Evolutionary conservation across 768 basidiomycete genomes (phyloP).

Genomic region (Suillus bovinus): DNA sequence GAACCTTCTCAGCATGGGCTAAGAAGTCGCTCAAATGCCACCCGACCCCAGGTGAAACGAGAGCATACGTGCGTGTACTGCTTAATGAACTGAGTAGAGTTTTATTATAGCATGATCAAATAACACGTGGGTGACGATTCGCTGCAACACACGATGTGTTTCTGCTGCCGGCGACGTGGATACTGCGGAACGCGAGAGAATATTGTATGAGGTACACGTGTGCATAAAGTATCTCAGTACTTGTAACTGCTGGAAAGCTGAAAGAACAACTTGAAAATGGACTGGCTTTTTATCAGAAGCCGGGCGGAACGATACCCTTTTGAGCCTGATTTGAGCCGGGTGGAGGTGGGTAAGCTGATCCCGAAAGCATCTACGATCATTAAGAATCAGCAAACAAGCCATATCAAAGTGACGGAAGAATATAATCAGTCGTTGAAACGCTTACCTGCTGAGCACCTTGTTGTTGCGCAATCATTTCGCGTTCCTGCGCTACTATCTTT

Average conservation of each 20-base stretch:
- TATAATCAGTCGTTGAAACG: slow-evolving; percentile 18
- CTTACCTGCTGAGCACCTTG: slow-evolving; percentile 88
- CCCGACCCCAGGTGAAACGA: slow-evolving; percentile 15
- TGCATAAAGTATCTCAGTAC: slow-evolving; percentile 11
- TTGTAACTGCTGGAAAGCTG: slow-evolving; percentile 8
- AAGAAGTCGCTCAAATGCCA: slow-evolving; percentile 30
- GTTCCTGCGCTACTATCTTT: slow-evolving; percentile 91
- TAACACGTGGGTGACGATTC: slow-evolving; percentile 22
- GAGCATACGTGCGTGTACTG: slow-evolving; percentile 15
- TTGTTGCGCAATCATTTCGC: slow-evolving; percentile 91
- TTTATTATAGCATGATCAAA: slow-evolving; percentile 31
- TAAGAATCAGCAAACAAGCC: slow-evolving; percentile 11
- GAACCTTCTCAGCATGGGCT: slow-evolving; percentile 22
- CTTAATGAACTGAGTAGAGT: slow-evolving; percentile 14
- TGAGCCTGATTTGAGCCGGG: slow-evolving; percentile 41
- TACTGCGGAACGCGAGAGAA: slow-evolving; percentile 18
- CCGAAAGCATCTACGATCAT: slow-evolving; percentile 64
- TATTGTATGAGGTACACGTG: slow-evolving; percentile 17
- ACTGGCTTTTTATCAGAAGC: slow-evolving; percentile 53
- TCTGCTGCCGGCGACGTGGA: slow-evolving; percentile 11
- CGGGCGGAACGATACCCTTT: slow-evolving; percentile 77
- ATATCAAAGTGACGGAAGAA: slow-evolving; percentile 1
- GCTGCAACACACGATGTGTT: slow-evolving; percentile 12
- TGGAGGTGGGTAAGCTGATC: slow-evolving; percentile 52
- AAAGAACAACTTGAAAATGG: slow-evolving; percentile 5